Base-by-base conservation (phyloP, 2,329 filamentous ascomycete species). In the Mycosphaerella sp. region DNA sequence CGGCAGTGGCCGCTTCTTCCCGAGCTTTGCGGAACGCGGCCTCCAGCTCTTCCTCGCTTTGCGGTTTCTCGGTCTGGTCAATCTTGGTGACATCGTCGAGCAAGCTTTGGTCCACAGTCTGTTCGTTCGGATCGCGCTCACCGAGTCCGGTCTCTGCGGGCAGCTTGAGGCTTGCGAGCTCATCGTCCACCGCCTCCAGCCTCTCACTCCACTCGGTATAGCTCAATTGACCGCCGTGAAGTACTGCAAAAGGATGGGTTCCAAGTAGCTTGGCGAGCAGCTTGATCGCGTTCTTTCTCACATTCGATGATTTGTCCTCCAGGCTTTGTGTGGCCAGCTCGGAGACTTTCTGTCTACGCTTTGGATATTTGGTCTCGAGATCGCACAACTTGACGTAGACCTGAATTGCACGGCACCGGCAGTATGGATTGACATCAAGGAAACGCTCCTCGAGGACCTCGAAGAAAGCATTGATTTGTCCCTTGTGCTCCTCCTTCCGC, bases 281-380 rank as follows among this genome's bases (percentile, higher is more conserved):
- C 70, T 95, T 97, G 67, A 98, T 93, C 2, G 93, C 90, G 67
- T 97, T 97, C 52, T 90, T 81, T 55, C 93, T 81, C 28, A 98
- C 93, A 63, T 97, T 95, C 70, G 93, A 98, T 72, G 91, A 97
- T 76, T 95, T 97, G 73, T 98, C 94, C 68, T 96, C 88, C 2
- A 98, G 76, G 68, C 91, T 97, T 61, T 87, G 81, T 50, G 87
- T 84, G 1, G 93, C 90, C 21, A 96, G 75, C 66, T 96, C 89
- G 1, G 91, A 87, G 3, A 86, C 91, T 64, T 80, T 86, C 68
- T 96, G 90, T 54, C 93, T 79, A 49, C 90, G 80, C 71, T 96
- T 96, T 34, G 90, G 89, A 63, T 94, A 96, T 67, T 97, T 97
- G 58, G 91, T 88, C 41, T 95, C 89, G n/a, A 97, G 77, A 51